Evolutionary conservation across 495 filamentous ascomycete species (phyloP), one percentile per base, ranked within the genome.

Genomic region (Darksidea phi): DNA sequence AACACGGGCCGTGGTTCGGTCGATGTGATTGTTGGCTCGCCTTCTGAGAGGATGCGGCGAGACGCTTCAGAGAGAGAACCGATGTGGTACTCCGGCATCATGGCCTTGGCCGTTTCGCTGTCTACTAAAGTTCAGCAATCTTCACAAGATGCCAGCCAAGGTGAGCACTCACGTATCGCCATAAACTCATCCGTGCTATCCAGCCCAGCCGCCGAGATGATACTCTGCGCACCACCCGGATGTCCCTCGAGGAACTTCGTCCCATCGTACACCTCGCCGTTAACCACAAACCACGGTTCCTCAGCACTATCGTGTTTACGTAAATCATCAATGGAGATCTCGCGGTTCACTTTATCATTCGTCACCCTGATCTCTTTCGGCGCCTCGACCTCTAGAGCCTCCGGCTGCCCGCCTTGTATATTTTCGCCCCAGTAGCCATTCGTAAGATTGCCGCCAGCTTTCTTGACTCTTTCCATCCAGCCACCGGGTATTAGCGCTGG

Each of bases 381-480:
- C 36, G 83, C 80, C 24, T 75, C 69, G 15, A 73, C 68, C 37
- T 70, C 74, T 6, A 57, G n/a, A 13, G 21, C 47, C 17, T 71
- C 53, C 5, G 76, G 80, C 18, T 82, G 80, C 63, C 85, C 81
- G n/a, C 84, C 85, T 2, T 78, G 73, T 21, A 82, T 54, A 54
- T 77, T 84, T 69, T 96, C 90, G 10, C 93, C 93, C 93, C 93
- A 97, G 67, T 86, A 87, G 0, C 88, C 87, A 71, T 95, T 95
- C 11, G 78, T 75, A 20, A 96, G 69, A 71, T 96, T 83, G 0
- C 92, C 90, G 0, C 93, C 92, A 8, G 81, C 84, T 55, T 88
- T 90, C 73, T 96, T 96, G n/a, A 94, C 88, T 26, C 84, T 78
- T 71, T 96, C 91, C 93, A 97, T 97, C 93, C 93, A 97, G 0